These are phyloP conservation scores for Suillus clintonianus DNA, from an alignment of 768 basidiomycete genomes.

Conservation along the genomic window DNA sequence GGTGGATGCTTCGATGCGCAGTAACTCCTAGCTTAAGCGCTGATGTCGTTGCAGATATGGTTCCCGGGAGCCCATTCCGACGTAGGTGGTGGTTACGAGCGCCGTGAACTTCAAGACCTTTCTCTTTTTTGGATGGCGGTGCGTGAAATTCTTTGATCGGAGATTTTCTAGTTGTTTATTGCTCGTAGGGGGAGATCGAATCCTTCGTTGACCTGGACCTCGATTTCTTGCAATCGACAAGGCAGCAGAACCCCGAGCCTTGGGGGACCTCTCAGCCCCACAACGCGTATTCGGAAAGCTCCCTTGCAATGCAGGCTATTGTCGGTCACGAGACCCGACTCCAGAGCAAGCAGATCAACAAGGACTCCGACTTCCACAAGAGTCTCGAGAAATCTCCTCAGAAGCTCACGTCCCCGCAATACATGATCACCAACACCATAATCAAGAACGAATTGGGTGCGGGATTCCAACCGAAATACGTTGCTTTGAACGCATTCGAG, in stretches of 20 bases:
- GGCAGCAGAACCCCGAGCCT: constrained; percentile 4
- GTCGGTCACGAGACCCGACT: constrained; percentile 5
- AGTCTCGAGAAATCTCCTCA: constrained; percentile 1
- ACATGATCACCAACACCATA: constrained; percentile 4
- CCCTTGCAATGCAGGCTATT: neutral
- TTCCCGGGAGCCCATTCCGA: constrained; percentile 28
- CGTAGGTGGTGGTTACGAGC: constrained; percentile 16
- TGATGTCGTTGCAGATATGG: constrained; percentile 20
- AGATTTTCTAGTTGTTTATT: neutral
- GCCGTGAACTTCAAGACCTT: constrained; percentile 16
- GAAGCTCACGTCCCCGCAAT: neutral
- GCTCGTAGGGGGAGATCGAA: constrained; percentile 3
- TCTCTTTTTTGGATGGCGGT: constrained; percentile 26
- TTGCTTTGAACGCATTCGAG: constrained; percentile 5
- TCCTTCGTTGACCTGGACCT: constrained; percentile 6
- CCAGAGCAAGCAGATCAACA: neutral
- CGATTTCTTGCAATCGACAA: neutral
- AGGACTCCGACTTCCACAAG: constrained; percentile 1
- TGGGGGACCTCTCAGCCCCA: constrained; percentile 8
- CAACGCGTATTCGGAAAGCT: constrained; percentile 1
- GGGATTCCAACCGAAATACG: neutral
- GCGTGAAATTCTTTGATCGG: neutral
- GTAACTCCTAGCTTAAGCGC: neutral
- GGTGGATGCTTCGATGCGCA: constrained; percentile 3
- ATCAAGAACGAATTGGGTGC: neutral